phyloP scores from a whole-genome alignment of 495 filamentous ascomycete genomes.

The Lophiotrema nucula region DNA sequence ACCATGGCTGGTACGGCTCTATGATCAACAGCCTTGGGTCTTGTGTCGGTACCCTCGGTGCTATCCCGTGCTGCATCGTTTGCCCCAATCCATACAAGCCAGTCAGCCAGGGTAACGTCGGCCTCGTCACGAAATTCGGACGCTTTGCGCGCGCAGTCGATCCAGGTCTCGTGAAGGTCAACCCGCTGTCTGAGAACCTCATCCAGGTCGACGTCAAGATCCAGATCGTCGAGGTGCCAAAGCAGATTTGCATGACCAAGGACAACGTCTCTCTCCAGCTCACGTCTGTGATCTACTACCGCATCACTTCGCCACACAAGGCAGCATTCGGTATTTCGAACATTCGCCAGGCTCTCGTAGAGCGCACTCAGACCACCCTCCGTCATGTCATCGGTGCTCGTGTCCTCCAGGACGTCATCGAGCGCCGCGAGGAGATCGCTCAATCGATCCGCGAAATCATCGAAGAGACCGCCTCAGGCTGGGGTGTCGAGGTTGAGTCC shows the following conservation, averaged over 20 bases:
- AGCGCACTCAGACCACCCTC: constrained; percentile 97
- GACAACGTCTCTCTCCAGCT: constrained; percentile 94
- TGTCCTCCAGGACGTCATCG: constrained; percentile 96
- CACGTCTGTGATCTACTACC: constrained; percentile 98
- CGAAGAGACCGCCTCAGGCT: constrained; percentile 88
- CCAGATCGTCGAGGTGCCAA: constrained; percentile 95
- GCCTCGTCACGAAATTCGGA: constrained; percentile 92
- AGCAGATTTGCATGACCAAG: constrained; percentile 99
- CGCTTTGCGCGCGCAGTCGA: constrained; percentile 96
- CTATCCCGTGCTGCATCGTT: constrained; percentile 86
- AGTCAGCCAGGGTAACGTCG: constrained; percentile 90
- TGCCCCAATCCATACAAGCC: constrained; percentile 97
- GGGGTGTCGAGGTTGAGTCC: constrained; percentile 94
- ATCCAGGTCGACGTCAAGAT: constrained; percentile 98
- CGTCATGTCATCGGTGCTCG: constrained; percentile 96
- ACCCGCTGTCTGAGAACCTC: constrained; percentile 88
- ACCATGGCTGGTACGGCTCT: constrained; percentile 85
- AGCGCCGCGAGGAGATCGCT: constrained; percentile 96
- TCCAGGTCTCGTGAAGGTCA: constrained; percentile 95
- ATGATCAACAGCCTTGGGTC: constrained; percentile 81
- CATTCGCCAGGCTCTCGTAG: constrained; percentile 88
- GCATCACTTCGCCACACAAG: constrained; percentile 92
- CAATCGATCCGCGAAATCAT: constrained; percentile 95
- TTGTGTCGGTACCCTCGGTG: constrained; percentile 75
- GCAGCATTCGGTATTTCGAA: constrained; percentile 96